phyloP scores from a whole-genome alignment of 2,329 filamentous ascomycete species.

The Penicillium sp. region DNA sequence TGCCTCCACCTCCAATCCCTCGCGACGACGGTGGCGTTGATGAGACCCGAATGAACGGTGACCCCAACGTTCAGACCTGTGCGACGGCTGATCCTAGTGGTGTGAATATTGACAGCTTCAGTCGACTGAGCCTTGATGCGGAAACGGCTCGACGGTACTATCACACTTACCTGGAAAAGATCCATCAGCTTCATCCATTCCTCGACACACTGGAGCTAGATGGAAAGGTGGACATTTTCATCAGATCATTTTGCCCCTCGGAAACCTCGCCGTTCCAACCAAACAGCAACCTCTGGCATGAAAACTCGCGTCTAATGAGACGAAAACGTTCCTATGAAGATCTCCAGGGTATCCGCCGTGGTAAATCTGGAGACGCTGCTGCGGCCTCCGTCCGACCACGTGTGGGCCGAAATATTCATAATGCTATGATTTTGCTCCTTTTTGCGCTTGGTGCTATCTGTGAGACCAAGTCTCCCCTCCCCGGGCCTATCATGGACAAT shows the following conservation, averaged over 20 bases:
- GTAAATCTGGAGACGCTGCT: slow-evolving; percentile 16
- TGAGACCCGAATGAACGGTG: slow-evolving; percentile 6
- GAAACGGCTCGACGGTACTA: slow-evolving; percentile 52
- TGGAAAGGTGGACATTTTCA: slow-evolving; percentile 53
- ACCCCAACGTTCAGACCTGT: slow-evolving; percentile 1
- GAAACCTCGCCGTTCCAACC: slow-evolving; percentile 9
- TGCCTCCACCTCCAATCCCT: slow-evolving; percentile 28
- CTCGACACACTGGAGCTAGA: slow-evolving; percentile 55
- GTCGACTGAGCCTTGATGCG: slow-evolving; percentile 55
- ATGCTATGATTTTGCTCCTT: slow-evolving; percentile 77
- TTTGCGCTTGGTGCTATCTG: slow-evolving; percentile 86
- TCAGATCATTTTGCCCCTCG: slow-evolving; percentile 46
- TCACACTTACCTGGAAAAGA: slow-evolving; percentile 57
- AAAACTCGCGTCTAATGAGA: slow-evolving; percentile 33
- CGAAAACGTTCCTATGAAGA: slow-evolving; percentile 40
- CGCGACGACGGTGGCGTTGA: slow-evolving; percentile 5
- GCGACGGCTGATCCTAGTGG: slow-evolving; percentile 27
- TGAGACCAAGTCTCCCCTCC: slow-evolving; percentile 49
- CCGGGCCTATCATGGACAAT: slow-evolving; percentile 53
- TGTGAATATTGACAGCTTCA: slow-evolving; percentile 51
- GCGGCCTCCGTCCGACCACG: slow-evolving; percentile 11
- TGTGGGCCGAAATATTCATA: slow-evolving; percentile 65
- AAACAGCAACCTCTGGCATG: slow-evolving; percentile 12
- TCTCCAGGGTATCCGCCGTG: slow-evolving; percentile 24
- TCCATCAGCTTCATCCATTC: slow-evolving; percentile 65